A percentile compares a stretch with the other conserved stretches of the same genome.
phyloP scores from a whole-genome alignment of 202 grass and related monocot genomes.

The Hordeum pubiflorum region DNA sequence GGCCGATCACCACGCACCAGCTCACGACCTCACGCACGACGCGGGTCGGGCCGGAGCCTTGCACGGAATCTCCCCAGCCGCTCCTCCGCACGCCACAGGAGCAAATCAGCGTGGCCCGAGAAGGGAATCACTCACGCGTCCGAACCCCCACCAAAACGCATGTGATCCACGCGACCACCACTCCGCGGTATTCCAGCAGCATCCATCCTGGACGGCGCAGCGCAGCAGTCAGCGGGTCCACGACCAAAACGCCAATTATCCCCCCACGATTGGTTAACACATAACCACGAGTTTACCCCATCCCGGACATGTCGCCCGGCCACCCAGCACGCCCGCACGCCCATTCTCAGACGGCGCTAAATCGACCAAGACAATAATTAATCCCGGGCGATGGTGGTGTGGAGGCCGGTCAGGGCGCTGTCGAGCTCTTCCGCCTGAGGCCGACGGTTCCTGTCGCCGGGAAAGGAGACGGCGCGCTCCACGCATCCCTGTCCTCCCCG shows the following conservation, averaged over 20 bases:
- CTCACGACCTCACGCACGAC: no score
- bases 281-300: no score
- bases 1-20: not conserved
- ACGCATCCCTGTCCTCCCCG: not conserved
- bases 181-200: not conserved
- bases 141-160: not conserved
- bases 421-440: not conserved
- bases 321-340: not conserved
- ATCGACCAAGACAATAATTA: no score
- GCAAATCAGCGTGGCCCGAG: not conserved
- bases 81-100: not conserved
- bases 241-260: not conserved
- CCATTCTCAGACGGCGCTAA: not conserved
- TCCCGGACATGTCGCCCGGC: not conserved
- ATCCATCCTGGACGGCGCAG: no score
- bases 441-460: slow-evolving; percentile 4
- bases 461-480: not conserved
- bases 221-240: not conserved
- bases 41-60: not conserved
- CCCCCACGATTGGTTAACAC: not conserved
- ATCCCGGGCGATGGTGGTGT: not conserved
- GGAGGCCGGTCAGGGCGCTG: not conserved
- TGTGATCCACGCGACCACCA: not conserved
- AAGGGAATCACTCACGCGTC: not conserved
- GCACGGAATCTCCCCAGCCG: not conserved